phyloP scores from a whole-genome alignment of 805 yeast species.

The Pichia cabralensis region DNA sequence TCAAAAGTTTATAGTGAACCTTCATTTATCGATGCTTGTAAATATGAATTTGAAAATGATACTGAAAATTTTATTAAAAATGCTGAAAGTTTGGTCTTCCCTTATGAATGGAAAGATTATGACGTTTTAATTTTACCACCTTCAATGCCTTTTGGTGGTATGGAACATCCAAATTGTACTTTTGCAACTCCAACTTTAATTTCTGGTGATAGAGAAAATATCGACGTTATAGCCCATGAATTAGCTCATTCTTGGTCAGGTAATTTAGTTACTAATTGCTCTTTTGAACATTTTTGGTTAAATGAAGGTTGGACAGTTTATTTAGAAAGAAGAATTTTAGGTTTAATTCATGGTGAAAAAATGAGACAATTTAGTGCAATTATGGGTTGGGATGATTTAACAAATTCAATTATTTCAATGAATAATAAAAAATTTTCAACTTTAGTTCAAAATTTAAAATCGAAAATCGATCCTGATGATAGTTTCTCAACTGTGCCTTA shows the following conservation, averaged over 20 bases:
- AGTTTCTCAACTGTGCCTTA: slow-evolving; percentile 83
- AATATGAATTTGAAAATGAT: slow-evolving; percentile 73
- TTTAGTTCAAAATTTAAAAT: slow-evolving; percentile 63
- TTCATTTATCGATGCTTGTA: slow-evolving; percentile 50
- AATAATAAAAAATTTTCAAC: slow-evolving; percentile 46
- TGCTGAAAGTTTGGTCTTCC: slow-evolving; percentile 68
- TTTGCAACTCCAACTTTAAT: slow-evolving; percentile 85
- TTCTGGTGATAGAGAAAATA: slow-evolving; percentile 75
- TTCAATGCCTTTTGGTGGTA: slow-evolving; percentile 81
- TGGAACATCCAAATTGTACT: slow-evolving; percentile 90
- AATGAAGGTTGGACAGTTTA: slow-evolving; percentile 97
- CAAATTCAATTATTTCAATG: slow-evolving; percentile 56
- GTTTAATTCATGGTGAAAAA: slow-evolving; percentile 67
- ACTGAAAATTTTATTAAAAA: slow-evolving; percentile 69
- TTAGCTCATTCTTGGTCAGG: slow-evolving; percentile 92
- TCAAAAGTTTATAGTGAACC: slow-evolving; percentile 80
- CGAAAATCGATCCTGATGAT: slow-evolving; percentile 76
- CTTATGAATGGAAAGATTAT: slow-evolving; percentile 78
- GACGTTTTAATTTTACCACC: slow-evolving; percentile 75
- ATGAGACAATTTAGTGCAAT: slow-evolving; percentile 73
- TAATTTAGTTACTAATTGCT: slow-evolving; percentile 78
- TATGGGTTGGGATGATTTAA: slow-evolving; percentile 82
- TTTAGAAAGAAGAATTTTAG: slow-evolving; percentile 74
- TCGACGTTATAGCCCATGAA: slow-evolving; percentile 88
- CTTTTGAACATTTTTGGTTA: slow-evolving; percentile 92